Base-by-base conservation (phyloP, 1,284 basidiomycete species). In the Coniferiporia weirii region DNA sequence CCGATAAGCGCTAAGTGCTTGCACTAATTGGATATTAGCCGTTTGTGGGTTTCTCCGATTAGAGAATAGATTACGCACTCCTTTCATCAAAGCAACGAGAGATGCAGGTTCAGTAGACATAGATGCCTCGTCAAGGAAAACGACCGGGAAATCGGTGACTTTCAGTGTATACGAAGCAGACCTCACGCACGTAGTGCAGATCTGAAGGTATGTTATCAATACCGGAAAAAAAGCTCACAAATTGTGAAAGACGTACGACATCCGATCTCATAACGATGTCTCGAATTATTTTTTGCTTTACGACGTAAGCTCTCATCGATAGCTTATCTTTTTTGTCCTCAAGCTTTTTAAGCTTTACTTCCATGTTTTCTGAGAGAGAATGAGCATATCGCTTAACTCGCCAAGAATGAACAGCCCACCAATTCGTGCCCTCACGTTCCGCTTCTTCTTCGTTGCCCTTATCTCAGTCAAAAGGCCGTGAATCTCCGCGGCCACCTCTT, bases 101-200 rank as follows among this genome's bases (percentile, higher is more conserved):
- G 89, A 87, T 20, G 91, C 85, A 13, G 94, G 93, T 73, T 98
- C 95, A 1, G 93, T 96, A 10, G 92, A 94, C 93, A 96, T 97
- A 8, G 90, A 92, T 1, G 93, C 95, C 72, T 98, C 95, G 70
- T 98, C 95, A 32, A 98, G 74, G 68, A 97, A 95, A 6, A 98
- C 93, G 36, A 97, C 81, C 0, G 95, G 95, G 68, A 97, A 95
- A 68, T 98, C 95, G 47, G 87, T 79, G 15, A 84, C 79, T 63
- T 83, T 79, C 59, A 88, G 69, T 1, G 79, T 74, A 35, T 70
- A 68, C 15, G 80, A 83, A 8, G 85, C 87, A 4, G 90, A 82
- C 0, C 87, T 85, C 47, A 93, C 79, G 67, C 90, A 93, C 0
- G 91, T 93, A 8, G 91, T 89, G 69, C 91, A 93, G 57, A 93